Conservation (phyloP, 106 monocot genomes). For the Dendrobium huoshanense region DNA sequence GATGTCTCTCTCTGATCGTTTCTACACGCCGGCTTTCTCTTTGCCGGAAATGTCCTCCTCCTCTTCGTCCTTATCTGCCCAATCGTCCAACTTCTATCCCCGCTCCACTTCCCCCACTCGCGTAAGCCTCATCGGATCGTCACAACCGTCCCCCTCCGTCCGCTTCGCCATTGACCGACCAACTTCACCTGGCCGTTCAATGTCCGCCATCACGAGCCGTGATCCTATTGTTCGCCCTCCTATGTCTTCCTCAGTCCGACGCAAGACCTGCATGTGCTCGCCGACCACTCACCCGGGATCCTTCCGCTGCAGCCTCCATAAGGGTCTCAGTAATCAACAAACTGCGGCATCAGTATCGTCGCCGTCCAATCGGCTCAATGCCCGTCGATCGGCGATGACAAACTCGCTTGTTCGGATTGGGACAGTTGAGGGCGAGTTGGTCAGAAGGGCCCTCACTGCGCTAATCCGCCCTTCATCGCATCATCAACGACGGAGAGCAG, state of each 20-base stretch:
- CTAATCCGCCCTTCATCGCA: slow-evolving; percentile 15
- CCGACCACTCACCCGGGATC: slow-evolving; percentile 92
- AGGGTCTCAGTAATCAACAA: slow-evolving; percentile 10
- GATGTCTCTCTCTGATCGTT: slow-evolving; percentile 18
- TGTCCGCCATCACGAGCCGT: slow-evolving; percentile 7
- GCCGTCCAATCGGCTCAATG: slow-evolving; percentile 6
- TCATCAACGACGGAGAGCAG: slow-evolving; percentile 5
- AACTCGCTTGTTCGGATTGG: slow-evolving; percentile 14
- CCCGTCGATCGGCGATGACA: slow-evolving; percentile 12
- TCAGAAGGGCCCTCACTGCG: slow-evolving; percentile 4
- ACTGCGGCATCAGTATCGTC: neutral
- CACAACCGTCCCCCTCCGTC: slow-evolving; percentile 18
- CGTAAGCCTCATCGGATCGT: slow-evolving; percentile 37
- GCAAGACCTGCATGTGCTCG: slow-evolving; percentile 71
- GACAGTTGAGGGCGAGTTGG: slow-evolving; percentile 14
- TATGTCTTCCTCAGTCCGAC: slow-evolving; percentile 5
- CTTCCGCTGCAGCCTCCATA: slow-evolving; percentile 83
- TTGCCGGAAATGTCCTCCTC: slow-evolving; percentile 3
- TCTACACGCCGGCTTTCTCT: slow-evolving; percentile 4
- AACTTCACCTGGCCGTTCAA: slow-evolving; percentile 28
- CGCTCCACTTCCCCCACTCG: slow-evolving; percentile 45
- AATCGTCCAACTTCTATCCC: slow-evolving; percentile 14
- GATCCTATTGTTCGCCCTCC: neutral
- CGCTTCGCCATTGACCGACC: slow-evolving; percentile 43
- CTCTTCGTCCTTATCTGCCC: slow-evolving; percentile 7